Percentiles rank a stretch among this genome's conserved stretches.
phyloP scores from a whole-genome alignment of 179 eudicot genomes.

The Actinidia arguta region DNA sequence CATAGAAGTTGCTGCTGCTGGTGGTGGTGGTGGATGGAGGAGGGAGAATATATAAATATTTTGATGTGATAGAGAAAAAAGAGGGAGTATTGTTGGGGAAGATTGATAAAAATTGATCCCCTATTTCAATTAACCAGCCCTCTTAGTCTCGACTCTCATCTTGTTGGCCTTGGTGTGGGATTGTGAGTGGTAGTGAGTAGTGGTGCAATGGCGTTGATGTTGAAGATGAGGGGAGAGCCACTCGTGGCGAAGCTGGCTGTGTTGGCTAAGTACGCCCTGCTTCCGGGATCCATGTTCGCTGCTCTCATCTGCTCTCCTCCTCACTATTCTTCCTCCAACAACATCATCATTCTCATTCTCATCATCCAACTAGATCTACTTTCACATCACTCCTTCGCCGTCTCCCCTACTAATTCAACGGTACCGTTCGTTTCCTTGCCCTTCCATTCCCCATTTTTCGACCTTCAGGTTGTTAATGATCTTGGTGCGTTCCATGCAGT shows the following conservation, averaged over 20 bases:
- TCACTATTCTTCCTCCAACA: not conserved
- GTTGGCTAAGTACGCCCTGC: not conserved
- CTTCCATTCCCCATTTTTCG: not conserved
- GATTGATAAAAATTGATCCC: no score
- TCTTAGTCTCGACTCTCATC: no score
- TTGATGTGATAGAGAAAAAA: no score
- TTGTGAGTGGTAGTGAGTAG: no score
- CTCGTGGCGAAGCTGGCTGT: not conserved
- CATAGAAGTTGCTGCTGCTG: no score
- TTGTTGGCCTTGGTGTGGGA: no score
- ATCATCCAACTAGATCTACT: not conserved
- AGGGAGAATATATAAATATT: no score
- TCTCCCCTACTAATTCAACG: not conserved
- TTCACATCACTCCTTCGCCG: not conserved
- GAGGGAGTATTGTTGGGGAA: no score
- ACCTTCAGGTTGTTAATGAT: not conserved
- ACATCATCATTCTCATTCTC: not conserved
- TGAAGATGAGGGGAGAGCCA: not conserved
- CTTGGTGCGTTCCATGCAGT: not conserved
- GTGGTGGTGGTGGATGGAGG: no score
- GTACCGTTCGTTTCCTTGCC: not conserved
- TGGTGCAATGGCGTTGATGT: not conserved
- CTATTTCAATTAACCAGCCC: no score
- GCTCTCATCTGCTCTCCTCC: slow-evolving; percentile 25
- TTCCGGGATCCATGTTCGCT: slow-evolving; percentile 21